Evolutionary conservation across 1,284 basidiomycete genomes (phyloP).

Genomic region (Blastosporella zonata): DNA sequence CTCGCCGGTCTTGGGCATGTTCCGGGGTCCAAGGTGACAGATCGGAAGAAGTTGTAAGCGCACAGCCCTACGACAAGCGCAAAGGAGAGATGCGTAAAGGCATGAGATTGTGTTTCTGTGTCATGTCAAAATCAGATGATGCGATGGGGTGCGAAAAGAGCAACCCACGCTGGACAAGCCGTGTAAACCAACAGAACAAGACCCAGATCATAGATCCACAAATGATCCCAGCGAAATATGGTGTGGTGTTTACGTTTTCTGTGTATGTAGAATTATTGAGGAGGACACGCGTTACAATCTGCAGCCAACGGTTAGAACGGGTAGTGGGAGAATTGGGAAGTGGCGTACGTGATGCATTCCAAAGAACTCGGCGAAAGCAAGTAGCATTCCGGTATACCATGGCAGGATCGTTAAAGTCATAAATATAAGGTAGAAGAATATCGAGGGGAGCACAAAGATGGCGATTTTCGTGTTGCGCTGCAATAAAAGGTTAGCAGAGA

Average conservation of each 20-base stretch:
- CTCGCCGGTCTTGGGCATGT: constrained; percentile 77
- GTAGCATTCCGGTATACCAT: constrained; percentile 85
- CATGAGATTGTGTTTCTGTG: constrained; percentile 71
- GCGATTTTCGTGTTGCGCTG: constrained; percentile 78
- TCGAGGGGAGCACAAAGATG: constrained; percentile 79
- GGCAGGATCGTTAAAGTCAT: constrained; percentile 79
- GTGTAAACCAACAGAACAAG: constrained; percentile 76
- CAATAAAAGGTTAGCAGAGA: constrained; percentile 5
- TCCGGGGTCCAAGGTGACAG: constrained; percentile 90
- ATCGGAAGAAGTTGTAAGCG: constrained; percentile 86
- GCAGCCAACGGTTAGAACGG: constrained; percentile 16
- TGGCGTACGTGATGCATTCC: constrained; percentile 85
- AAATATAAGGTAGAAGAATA: constrained; percentile 83
- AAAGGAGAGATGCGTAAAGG: constrained; percentile 75
- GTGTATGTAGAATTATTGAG: constrained; percentile 77
- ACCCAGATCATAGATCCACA: constrained; percentile 87
- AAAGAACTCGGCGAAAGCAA: constrained; percentile 84
- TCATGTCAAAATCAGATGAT: not conserved
- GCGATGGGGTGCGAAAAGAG: constrained; percentile 3
- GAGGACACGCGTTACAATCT: constrained; percentile 82
- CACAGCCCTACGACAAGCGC: constrained; percentile 72
- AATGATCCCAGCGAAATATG: constrained; percentile 93
- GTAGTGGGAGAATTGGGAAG: constrained; percentile 9
- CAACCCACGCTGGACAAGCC: constrained; percentile 64
- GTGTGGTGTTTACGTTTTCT: constrained; percentile 73